These are phyloP conservation scores for Tulasnella sp. DNA, from an alignment of 768 basidiomycete species.

Conservation along the genomic window DNA sequence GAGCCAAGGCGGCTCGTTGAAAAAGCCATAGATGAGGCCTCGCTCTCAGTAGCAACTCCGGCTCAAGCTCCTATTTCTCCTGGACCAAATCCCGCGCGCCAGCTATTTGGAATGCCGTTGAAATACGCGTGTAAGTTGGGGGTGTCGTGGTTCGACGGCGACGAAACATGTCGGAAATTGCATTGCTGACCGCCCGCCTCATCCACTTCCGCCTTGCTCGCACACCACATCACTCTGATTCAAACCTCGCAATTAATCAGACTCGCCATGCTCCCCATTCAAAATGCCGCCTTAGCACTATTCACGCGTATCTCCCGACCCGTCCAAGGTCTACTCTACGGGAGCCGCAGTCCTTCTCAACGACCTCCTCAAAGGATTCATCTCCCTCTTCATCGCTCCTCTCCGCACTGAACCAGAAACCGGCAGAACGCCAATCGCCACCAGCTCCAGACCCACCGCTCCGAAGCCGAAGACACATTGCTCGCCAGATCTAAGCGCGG, in stretches of 20 bases:
- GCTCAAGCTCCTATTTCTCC: not conserved
- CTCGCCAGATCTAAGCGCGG: slow-evolving; percentile 26
- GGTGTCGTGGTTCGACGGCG: no score
- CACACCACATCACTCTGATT: not conserved
- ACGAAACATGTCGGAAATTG: slow-evolving; percentile 7
- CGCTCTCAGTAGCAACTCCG: not conserved
- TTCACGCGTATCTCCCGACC: slow-evolving; percentile 76
- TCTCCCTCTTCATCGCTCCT: slow-evolving; percentile 76
- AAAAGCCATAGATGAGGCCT: not conserved
- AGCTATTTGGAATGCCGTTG: slow-evolving; percentile 40
- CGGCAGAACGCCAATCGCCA: slow-evolving; percentile 7
- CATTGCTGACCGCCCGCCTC: not conserved
- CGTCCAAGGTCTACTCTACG: slow-evolving; percentile 78
- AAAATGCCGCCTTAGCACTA: slow-evolving; percentile 90
- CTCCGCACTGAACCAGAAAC: slow-evolving; percentile 42
- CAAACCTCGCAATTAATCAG: slow-evolving; percentile 31
- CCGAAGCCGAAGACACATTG: slow-evolving; percentile 35
- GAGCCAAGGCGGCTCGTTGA: not conserved
- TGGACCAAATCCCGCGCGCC: slow-evolving; percentile 34
- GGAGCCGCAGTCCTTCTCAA: slow-evolving; percentile 71
- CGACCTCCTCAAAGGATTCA: slow-evolving; percentile 85
- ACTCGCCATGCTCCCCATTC: slow-evolving; percentile 76
- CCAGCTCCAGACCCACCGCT: slow-evolving; percentile 29
- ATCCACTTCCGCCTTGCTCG: not conserved
- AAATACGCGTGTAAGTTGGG: slow-evolving; percentile 68